Base-by-base conservation (phyloP, 306 rosid genomes). In the Delonix regia region DNA sequence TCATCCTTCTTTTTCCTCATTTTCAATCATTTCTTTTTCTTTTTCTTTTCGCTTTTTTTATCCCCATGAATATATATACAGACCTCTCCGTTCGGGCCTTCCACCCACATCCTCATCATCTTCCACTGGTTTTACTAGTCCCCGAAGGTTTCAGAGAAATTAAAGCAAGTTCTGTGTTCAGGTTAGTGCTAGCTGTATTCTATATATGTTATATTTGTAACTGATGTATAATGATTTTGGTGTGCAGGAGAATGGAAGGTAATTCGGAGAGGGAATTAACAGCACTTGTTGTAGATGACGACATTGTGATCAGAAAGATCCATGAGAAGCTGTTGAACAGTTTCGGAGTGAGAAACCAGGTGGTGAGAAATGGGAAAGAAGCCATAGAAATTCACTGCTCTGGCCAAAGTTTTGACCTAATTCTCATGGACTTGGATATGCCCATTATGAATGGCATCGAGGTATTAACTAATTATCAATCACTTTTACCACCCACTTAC, bases 381-480 rank as follows among this genome's bases (percentile, higher is more conserved):
- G 98, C 98, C 33, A 30, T 94, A 15, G 94, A 91, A 60, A 82
- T 91, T 79, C 92, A 90, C 62, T 52, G 65, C 63, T 63, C 71
- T 24, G 96, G 97, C 2, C 72, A 81, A 27, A 75, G 42, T 21
- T 94, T 94, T 80, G 94, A 91, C 81, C 94, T 94, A 9, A 91
- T 94, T 84, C 86, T 94, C 79, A 91, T 94, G 97, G 98, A 94
- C 84, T 75, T 80, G 82, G 98, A 94, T 15, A 94, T 94, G 98
- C 97, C 98, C 34, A 22, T 94, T 51, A 91, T 94, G 98, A 85
- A 90, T 84, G 98, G 98, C 75, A 82, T 91, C 66, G 87, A 94
- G 96, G 98, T 85, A 44, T 7, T 39, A 34, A 34, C 6, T 34
- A 6, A 12, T 13, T 45, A 13, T 41, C 13, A 1, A 41, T 41